Evolutionary conservation across 805 yeast genomes (phyloP), one percentile per base, ranked within the genome.

Genomic region (Nakazawaea ishiwadae): DNA sequence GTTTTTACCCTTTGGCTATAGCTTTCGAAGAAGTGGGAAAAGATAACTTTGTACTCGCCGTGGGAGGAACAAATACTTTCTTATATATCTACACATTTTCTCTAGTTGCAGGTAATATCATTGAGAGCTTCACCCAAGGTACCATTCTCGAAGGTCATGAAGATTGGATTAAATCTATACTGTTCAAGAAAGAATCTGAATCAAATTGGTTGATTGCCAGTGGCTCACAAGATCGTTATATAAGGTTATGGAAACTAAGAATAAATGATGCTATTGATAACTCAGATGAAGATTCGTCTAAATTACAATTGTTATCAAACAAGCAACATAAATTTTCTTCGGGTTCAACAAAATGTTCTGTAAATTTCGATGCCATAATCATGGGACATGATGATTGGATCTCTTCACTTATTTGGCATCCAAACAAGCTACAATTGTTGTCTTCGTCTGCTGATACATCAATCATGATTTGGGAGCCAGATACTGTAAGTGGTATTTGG

Each of bases 381-480:
- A 82, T 93, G 84, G 99, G 99, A 6, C 99, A 93, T 61, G 99
- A 93, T 58, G 99, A 93, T 59, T 93, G 99, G 99, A 81, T 95
- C 19, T 78, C 91, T 2, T 79, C 87, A 8, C 66, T 93, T 35
- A 67, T 72, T 42, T 93, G 99, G 98, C 86, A 83, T 54, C 81
- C 86, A 3, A 57, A 65, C 5, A 70, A 75, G 40, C 54, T 77
- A 26, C 76, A 75, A 48, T 66, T 93, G 24, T 61, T 93, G 30
- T 87, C 96, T 0, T 79, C 96, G 1, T 85, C 96, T 33, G 91
- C 97, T 0, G 99, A 95, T 58, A 84, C 96, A 0, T 85, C 96
- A 0, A 66, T 91, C 37, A 90, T 93, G 85, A 66, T 89, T 8
- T 93, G 99, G 99, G 83, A 81, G 54, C 91, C 95, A 48, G 97